Evolutionary conservation across 225 moss, liverwort and hornwort species (phyloP).

Genomic region (Anthoceros angustus): DNA sequence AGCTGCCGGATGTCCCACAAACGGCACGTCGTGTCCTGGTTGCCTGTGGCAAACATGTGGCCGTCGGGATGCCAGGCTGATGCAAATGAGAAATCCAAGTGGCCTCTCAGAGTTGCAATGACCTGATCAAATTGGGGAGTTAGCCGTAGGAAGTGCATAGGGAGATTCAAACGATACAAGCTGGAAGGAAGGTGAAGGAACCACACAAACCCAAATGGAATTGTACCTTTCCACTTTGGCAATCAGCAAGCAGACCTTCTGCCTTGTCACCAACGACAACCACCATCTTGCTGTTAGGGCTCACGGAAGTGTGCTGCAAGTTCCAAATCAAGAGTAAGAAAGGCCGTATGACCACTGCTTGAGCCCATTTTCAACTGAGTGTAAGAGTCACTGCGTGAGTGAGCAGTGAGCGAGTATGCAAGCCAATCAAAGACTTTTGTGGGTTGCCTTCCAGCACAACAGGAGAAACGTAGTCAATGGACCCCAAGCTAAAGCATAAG

Average conservation of each 20-base stretch:
- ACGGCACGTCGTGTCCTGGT: slow-evolving; percentile 93
- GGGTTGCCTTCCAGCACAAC: background rate
- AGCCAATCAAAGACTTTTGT: no score
- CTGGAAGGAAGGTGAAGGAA: background rate
- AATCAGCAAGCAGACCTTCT: slow-evolving; percentile 73
- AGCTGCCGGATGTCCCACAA: slow-evolving; percentile 74
- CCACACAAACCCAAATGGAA: background rate
- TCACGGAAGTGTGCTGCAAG: slow-evolving; percentile 43
- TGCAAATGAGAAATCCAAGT: slow-evolving; percentile 84
- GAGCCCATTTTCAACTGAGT: no score
- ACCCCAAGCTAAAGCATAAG: background rate
- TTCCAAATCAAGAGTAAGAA: background rate
- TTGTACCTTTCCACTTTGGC: slow-evolving; percentile 68
- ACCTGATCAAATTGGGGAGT: slow-evolving; percentile 23
- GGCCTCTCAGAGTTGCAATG: slow-evolving; percentile 61
- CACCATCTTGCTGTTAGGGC: slow-evolving; percentile 50
- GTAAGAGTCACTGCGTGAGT: no score
- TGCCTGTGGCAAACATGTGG: slow-evolving; percentile 72
- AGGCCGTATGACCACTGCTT: background rate
- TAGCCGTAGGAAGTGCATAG: background rate
- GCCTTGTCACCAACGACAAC: slow-evolving; percentile 87
- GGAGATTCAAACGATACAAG: background rate
- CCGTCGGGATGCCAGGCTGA: slow-evolving; percentile 98
- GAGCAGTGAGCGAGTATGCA: no score
- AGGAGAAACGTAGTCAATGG: background rate